Evolutionary conservation across 257 asterid species (phyloP).

Genomic region (Asclepias syriaca): DNA sequence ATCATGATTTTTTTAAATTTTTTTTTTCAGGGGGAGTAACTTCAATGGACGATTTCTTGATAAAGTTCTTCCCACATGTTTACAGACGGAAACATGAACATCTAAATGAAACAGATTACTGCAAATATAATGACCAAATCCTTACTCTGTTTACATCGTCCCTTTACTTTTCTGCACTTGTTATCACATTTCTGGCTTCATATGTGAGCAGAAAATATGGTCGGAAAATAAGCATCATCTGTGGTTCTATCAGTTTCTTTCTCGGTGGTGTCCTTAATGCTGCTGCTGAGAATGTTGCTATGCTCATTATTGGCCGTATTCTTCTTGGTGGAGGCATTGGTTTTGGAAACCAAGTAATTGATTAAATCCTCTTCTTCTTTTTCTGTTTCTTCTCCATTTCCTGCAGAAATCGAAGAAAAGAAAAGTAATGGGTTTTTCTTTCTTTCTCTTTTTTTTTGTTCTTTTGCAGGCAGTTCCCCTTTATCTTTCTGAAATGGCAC

Average conservation of each 20-base stretch:
- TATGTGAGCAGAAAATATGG: slow-evolving; percentile 56
- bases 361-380: neutral
- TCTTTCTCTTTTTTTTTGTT: neutral
- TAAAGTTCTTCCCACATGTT: slow-evolving; percentile 61
- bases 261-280: slow-evolving; percentile 62
- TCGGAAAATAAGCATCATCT: slow-evolving; percentile 52
- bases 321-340: slow-evolving; percentile 87
- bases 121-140: slow-evolving; percentile 71
- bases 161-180: slow-evolving; percentile 62
- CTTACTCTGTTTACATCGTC: slow-evolving; percentile 83
- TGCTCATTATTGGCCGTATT: slow-evolving; percentile 64
- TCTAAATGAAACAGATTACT: slow-evolving; percentile 54
- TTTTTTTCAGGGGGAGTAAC: slow-evolving; percentile 67
- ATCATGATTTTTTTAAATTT: no score
- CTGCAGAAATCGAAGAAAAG: neutral
- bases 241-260: slow-evolving; percentile 65
- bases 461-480: slow-evolving; percentile 64
- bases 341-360: slow-evolving; percentile 74
- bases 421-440: no score
- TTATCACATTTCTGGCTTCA: slow-evolving; percentile 64
- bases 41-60: slow-evolving; percentile 71
- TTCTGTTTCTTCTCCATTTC: neutral
- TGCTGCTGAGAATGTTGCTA: slow-evolving; percentile 41
- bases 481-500: slow-evolving; percentile 86
- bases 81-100: slow-evolving; percentile 46